Conservation (phyloP, 345 rosid genomes). For the Gossypium rotundifolium region DNA sequence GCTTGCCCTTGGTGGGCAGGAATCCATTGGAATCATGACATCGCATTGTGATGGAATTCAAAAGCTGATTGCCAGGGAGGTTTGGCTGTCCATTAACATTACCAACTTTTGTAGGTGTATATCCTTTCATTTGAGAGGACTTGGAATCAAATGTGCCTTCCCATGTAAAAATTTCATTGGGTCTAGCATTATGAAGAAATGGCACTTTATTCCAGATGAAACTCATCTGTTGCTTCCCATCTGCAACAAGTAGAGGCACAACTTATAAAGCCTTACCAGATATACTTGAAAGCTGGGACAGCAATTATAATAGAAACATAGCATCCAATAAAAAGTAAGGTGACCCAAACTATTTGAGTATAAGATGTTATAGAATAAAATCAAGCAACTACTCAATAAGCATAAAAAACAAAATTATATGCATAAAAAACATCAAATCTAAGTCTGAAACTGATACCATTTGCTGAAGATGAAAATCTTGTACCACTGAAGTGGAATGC, state of each 20-base stretch:
- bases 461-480: constrained; percentile 33
- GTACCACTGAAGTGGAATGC: constrained; percentile 41
- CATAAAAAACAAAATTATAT: neutral
- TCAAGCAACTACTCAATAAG: neutral
- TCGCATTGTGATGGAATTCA: constrained; percentile 21
- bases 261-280: constrained; percentile 8
- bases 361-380: neutral
- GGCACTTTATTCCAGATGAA: constrained; percentile 46
- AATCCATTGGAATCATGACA: constrained; percentile 37
- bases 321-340: neutral
- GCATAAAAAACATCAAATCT: neutral
- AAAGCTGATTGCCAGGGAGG: constrained; percentile 25
- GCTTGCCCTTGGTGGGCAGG: constrained; percentile 34
- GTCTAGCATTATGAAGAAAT: constrained; percentile 32
- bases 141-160: constrained; percentile 37
- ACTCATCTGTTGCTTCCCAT: constrained; percentile 59
- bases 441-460: constrained; percentile 41
- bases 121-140: constrained; percentile 45
- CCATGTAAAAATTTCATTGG: constrained; percentile 39
- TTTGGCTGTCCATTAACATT: constrained; percentile 35
- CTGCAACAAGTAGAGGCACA: constrained; percentile 36
- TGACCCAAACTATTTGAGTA: neutral
- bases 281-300: neutral
- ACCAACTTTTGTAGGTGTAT: constrained; percentile 35
- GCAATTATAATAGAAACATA: neutral